A percentile compares a stretch with the other conserved stretches of the same genome.
These are phyloP conservation scores for Fraxinus velutina DNA, from an alignment of 305 asterid species.

Conservation along the genomic window DNA sequence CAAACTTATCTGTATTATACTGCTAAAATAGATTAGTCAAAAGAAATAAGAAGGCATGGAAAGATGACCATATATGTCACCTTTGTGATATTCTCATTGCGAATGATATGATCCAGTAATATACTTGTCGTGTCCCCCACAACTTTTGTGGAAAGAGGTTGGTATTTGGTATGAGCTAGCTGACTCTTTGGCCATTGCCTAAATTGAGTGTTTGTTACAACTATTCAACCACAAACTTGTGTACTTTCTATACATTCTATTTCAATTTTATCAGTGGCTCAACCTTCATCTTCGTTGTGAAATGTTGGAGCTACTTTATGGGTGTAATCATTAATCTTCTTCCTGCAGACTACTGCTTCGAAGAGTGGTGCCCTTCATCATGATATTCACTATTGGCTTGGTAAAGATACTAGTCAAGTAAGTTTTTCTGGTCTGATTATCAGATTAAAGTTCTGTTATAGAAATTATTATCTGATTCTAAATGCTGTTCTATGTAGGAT, in stretches of 20 bases:
- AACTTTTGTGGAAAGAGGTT: not conserved
- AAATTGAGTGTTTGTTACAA: constrained; percentile 2
- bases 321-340: constrained; percentile 24
- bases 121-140: not conserved
- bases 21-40: not conserved
- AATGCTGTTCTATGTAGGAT: constrained; percentile 52
- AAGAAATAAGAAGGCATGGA: not conserved
- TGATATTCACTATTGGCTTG: constrained; percentile 97
- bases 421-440: constrained; percentile 23
- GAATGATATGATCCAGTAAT: not conserved
- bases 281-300: not conserved
- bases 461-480: constrained; percentile 11
- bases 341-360: constrained; percentile 71
- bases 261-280: not conserved
- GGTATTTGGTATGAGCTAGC: not conserved
- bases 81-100: not conserved
- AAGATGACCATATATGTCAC: not conserved
- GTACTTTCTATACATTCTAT: not conserved
- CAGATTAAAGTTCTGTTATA: not conserved
- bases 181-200: constrained; percentile 6
- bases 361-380: constrained; percentile 80
- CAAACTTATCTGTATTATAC: not conserved
- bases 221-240: constrained; percentile 6
- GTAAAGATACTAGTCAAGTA: constrained; percentile 93
- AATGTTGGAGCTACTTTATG: constrained; percentile 20